These are phyloP conservation scores for Nothomitra cinnamomea DNA, from an alignment of 2,329 filamentous ascomycete genomes.

Conservation along the genomic window DNA sequence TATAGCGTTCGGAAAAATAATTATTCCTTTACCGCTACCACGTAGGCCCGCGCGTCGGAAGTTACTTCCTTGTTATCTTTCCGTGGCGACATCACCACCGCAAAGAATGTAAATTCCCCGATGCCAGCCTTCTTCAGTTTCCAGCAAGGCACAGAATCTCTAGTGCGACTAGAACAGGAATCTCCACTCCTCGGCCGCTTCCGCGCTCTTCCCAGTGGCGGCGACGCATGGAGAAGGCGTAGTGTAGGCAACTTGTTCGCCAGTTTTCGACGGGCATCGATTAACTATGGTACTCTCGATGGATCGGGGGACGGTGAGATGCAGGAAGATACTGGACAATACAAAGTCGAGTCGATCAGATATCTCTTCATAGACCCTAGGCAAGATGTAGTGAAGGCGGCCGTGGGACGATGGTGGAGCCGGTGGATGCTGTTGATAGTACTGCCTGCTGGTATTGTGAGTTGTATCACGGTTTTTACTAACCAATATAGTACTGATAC, in stretches of 20 bases:
- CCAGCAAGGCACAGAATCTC: conserved; percentile 45
- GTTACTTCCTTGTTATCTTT: neutral
- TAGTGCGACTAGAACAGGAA: conserved; percentile 33
- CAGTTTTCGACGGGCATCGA: conserved; percentile 11
- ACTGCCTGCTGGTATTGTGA: conserved; percentile 41
- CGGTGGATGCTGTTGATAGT: conserved; percentile 44
- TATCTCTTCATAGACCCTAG: conserved; percentile 45
- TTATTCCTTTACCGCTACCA: no score
- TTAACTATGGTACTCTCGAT: conserved; percentile 11
- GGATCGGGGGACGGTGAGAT: conserved; percentile 15
- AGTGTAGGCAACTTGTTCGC: conserved; percentile 9
- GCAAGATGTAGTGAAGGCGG: conserved; percentile 38
- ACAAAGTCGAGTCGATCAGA: conserved; percentile 20
- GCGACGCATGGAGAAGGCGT: conserved; percentile 15
- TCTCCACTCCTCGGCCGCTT: conserved; percentile 48
- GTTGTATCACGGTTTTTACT: conserved; percentile 15
- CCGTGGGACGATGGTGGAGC: conserved; percentile 46
- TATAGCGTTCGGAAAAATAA: no score
- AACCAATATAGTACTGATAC: neutral
- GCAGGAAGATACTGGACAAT: conserved; percentile 19
- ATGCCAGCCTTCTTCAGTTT: conserved; percentile 54
- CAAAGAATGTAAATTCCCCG: conserved; percentile 4
- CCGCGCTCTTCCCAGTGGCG: conserved; percentile 36
- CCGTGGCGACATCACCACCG: neutral
- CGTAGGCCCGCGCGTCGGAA: no score